Percentiles rank a stretch among this genome's conserved stretches.
These are phyloP conservation scores for Singerocomus inundabilis DNA, from an alignment of 1,284 basidiomycete genomes.

Conservation along the genomic window DNA sequence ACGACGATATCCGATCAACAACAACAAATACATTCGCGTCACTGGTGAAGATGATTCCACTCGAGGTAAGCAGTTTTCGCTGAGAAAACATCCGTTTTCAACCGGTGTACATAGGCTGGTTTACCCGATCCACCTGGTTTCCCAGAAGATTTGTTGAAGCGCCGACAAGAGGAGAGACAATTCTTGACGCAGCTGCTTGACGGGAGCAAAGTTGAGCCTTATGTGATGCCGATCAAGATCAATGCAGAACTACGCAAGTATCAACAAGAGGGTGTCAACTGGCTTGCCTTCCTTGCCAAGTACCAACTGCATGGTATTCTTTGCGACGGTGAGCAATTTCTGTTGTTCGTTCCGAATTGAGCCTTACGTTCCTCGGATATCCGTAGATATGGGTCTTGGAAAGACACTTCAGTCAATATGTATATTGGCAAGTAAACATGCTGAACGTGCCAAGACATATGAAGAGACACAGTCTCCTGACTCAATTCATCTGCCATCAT, in stretches of 20 bases:
- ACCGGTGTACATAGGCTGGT: conserved; percentile 69
- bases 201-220: conserved; percentile 92
- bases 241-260: conserved; percentile 96
- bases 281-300: conserved; percentile 97
- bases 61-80: conserved; percentile 64
- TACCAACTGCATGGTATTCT: conserved; percentile 98
- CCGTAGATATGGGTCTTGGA: conserved; percentile 95
- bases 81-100: not conserved
- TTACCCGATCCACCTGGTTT: conserved; percentile 94
- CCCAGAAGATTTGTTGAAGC: conserved; percentile 84
- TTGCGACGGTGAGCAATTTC: conserved; percentile 78
- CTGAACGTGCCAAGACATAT: conserved; percentile 77
- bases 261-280: conserved; percentile 98
- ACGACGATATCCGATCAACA: conserved; percentile 88
- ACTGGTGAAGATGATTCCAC: conserved; percentile 98
- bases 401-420: conserved; percentile 99
- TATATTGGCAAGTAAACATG: conserved; percentile 92
- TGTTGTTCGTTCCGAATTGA: not conserved
- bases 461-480: conserved; percentile 73
- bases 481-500: conserved; percentile 84
- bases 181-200: conserved; percentile 95
- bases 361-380: not conserved
- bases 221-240: conserved; percentile 84
- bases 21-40: conserved; percentile 97
- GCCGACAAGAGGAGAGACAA: conserved; percentile 84